Evolutionary conservation across 352 stramenopile genomes (phyloP), one percentile per base, ranked within the genome.

Genomic region (Phytophthora fragariae): DNA sequence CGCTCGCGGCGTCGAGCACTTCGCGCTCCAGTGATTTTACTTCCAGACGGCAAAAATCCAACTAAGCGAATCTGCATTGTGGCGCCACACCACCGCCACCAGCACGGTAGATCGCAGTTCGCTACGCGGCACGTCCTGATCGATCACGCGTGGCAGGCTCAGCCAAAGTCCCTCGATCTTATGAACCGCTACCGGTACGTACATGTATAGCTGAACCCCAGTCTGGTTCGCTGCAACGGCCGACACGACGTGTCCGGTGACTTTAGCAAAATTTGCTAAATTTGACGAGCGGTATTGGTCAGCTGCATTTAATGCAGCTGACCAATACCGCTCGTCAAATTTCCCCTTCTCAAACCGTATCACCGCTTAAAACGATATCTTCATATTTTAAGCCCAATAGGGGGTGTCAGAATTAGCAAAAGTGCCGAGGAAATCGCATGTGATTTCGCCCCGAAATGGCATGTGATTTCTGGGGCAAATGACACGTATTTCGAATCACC

Each of bases 171-270:
- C 27, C 27, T 39, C 27, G 29, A 41, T 59, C 53, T 59, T 59
- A 59, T 37, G 53, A 59, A 59, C 53, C 53, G 53, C 53, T 17
- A 59, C 53, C 53, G 53, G 27, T 46, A 27, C 24, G 24, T 27
- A 27, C 24, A 27, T 27, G 24, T 27, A 27, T 27, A 17, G 37
- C 11, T 44, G 37, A 14, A 44, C 37, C 35, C 35, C 10, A 5
- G 33, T 12, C 33, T 39, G 33, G 33, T 39, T 46, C 53, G 15
- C 44, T 21, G 44, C 44, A 50, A 50, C 44, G 44, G 44, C 44
- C 7, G 5, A 50, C 44, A 19, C 17, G 44, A n/a, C 17, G 0
- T 1, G 44, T 24, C 17, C 44, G 44, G 44, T 50, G 44, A 6
- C 17, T 14, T 8, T 50, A 50, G 44, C 44, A 21, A 8, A n/a